Evolutionary conservation across 306 rosid genomes (phyloP), one percentile per base, ranked within the genome.

Genomic region (Corylus americana): DNA sequence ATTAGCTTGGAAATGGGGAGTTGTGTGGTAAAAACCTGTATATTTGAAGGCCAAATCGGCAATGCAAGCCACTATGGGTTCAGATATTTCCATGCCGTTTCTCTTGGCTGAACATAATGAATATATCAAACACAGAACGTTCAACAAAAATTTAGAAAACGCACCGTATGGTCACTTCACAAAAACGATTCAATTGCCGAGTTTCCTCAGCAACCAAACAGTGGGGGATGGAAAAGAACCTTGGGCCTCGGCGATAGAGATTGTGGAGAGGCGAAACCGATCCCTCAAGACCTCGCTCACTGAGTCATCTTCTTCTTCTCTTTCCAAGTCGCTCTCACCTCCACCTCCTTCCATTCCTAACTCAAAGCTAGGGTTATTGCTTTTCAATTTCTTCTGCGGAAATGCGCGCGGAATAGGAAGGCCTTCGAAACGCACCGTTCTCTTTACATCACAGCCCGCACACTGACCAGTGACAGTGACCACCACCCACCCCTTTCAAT

Each of bases 31-130:
- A 11, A 11, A 63, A 95, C 99, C 97, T 14, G 98, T 79, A 74
- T 83, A 95, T 70, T 93, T 93, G 88, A 89, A 88, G 51, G 97
- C 94, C 81, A 95, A 83, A 78, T 95, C 96, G 37, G 97, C 78
- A 27, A 95, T 44, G 90, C 97, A 95, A 81, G 91, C 70, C 73
- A 91, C 90, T 9, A 93, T 97, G 4, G 91, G 91, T 73, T 80
- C 89, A 4, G 99, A 91, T 4, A 86, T 84, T 80, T 86, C 93
- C 93, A 91, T 86, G 66, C 81, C 88, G 53, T 39, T 86, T 72
- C 64, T 76, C 73, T 83, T 91, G 18, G 88, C 93, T 89, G 89
- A 42, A 37, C 25, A 59, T 25, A 59, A 35, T 31, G 29, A 51
- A 68, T n/a, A 79, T 44, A 80, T 76, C 44, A n/a, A 44, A 53